Base-by-base conservation (phyloP, 441 rosid genomes). In the Adansonia gregorii region DNA sequence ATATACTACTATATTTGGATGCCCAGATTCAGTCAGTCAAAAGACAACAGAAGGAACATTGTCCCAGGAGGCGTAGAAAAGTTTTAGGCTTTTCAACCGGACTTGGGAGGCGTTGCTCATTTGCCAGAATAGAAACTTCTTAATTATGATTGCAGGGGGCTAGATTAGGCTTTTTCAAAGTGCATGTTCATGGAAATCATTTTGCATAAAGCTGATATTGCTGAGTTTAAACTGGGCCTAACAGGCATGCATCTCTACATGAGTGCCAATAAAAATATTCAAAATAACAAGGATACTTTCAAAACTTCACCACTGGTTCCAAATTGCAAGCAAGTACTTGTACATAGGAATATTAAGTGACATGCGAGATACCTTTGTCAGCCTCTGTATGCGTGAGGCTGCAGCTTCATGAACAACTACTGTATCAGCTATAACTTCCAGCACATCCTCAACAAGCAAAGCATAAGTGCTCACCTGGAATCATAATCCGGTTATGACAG, bases 391-490 rank as follows among this genome's bases (percentile, higher is more conserved):
- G 39, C 83, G 87, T 61, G 86, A 88, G 72, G 90, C 97, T 69
- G 97, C 93, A 78, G 85, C 90, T 81, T 93, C 97, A 11, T 90
- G 87, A 79, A 94, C 97, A 41, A 94, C 88, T 49, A 91, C 87
- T 7, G 81, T 86, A 82, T 93, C 97, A 24, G 92, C 81, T 64
- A 83, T 75, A 83, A 93, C 97, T 79, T 92, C 91, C 31, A 92
- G 86, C 55, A 92, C 90, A 81, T 95, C 97, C 85, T 90, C 94
- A 6, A 88, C 84, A 78, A 85, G 87, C 84, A 95, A 87, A 68
- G 90, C 88, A 78, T 93, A 93, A 48, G 98, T 92, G 79, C 92
- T 93, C 78, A 93, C 94, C 98, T 92, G 88, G 78, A 78, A 77
- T 31, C 17, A 69, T 60, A 31, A 67, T 72, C 17, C 35, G 24